Conservation (phyloP, 2,329 filamentous ascomycete genomes). For the Pseudogymnoascus sp. region DNA sequence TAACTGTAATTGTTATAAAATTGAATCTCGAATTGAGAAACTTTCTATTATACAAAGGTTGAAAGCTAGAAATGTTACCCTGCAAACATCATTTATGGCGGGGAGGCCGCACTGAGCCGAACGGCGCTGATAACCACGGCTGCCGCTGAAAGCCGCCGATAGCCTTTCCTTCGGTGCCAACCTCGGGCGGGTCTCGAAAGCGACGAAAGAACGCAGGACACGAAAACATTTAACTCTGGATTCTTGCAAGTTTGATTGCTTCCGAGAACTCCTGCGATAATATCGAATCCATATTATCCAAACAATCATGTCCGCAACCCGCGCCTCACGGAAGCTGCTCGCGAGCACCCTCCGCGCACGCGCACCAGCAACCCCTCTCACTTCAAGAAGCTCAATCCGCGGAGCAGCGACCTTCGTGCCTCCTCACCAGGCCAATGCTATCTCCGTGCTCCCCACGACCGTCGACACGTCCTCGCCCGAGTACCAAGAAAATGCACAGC, state of each 20-base stretch:
- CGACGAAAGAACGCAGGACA: neutral
- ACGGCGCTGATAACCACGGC: neutral
- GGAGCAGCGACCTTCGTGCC: slow-evolving; percentile 68
- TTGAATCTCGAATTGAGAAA: neutral
- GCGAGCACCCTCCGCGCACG: slow-evolving; percentile 32
- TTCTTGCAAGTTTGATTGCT: neutral
- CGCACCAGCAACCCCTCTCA: slow-evolving; percentile 17
- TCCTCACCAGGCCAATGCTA: slow-evolving; percentile 71
- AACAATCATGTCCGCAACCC: slow-evolving; percentile 41
- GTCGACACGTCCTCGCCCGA: slow-evolving; percentile 72
- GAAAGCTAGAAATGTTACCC: neutral
- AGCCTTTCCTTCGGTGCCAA: neutral
- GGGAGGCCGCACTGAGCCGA: neutral
- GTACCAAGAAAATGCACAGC: slow-evolving; percentile 71
- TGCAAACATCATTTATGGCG: slow-evolving; percentile 6
- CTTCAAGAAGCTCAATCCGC: slow-evolving; percentile 14
- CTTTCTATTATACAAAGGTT: slow-evolving; percentile 6
- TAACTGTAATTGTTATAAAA: neutral
- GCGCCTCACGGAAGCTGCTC: slow-evolving; percentile 42
- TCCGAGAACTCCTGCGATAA: neutral
- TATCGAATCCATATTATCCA: slow-evolving; percentile 9
- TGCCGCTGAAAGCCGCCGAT: neutral
- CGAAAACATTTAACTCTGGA: slow-evolving; percentile 8
- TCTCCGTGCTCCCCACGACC: slow-evolving; percentile 69
- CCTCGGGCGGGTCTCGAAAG: neutral